These are phyloP conservation scores for Medakamo hakoo DNA, from an alignment of 139 green algal genomes.

Conservation along the genomic window DNA sequence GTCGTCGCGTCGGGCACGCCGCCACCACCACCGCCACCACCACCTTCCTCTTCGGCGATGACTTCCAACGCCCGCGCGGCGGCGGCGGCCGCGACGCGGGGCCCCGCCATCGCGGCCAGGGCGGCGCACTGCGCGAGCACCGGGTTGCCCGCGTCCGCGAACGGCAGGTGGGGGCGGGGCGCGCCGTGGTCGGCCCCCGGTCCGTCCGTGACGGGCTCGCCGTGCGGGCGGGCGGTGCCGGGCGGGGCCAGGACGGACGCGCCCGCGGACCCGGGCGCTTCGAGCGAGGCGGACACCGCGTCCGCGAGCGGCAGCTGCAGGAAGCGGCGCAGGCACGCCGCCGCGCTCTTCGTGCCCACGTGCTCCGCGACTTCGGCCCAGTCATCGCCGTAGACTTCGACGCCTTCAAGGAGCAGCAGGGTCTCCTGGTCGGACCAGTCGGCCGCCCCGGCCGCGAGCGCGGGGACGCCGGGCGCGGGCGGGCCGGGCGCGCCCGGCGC, in stretches of 20 bases:
- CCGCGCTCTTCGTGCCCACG: conserved; percentile 55
- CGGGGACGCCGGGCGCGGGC: not conserved
- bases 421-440: conserved; percentile 57
- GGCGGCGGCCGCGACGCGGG: conserved; percentile 62
- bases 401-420: conserved; percentile 46
- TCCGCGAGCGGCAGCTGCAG: conserved; percentile 67
- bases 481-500: not conserved
- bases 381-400: conserved; percentile 73
- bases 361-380: conserved; percentile 74
- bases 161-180: not conserved
- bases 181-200: not conserved
- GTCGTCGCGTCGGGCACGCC: conserved; percentile 1
- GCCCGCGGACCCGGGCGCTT: not conserved
- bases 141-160: conserved; percentile 38
- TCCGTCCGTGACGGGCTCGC: conserved; percentile 6
- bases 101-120: conserved; percentile 56
- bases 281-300: conserved; percentile 15
- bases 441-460: too few relatives aligned
- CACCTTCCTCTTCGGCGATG: conserved; percentile 37
- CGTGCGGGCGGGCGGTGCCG: too few relatives aligned
- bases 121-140: conserved; percentile 65
- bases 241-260: too few relatives aligned
- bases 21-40: not conserved
- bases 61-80: conserved; percentile 64
- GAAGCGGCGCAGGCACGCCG: conserved; percentile 80